phyloP scores from a whole-genome alignment of 164 flowering plant species.

The Sextonia rubra region DNA sequence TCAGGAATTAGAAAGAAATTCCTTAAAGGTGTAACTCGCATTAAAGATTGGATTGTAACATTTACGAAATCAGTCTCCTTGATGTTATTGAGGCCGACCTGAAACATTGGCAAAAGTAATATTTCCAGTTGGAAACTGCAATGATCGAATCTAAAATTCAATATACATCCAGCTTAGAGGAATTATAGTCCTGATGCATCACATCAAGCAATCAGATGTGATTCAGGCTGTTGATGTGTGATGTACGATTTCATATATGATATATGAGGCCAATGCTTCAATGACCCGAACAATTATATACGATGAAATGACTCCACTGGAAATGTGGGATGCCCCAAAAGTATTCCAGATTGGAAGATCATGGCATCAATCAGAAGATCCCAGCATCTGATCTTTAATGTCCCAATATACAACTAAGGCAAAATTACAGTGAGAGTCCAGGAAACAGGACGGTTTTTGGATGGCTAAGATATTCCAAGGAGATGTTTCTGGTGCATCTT shows the following conservation, averaged over 20 bases:
- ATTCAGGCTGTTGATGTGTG: no score
- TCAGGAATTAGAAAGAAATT: constrained; percentile 94
- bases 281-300: neutral
- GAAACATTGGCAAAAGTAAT: constrained; percentile 13
- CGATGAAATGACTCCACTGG: neutral
- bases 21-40: constrained; percentile 95
- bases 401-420: neutral
- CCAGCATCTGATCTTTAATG: neutral
- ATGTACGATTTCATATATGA: neutral
- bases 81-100: constrained; percentile 95
- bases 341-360: neutral
- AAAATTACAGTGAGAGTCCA: neutral
- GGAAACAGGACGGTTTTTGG: neutral
- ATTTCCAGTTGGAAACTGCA: neutral
- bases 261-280: neutral
- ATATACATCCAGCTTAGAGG: neutral
- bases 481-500: neutral
- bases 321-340: neutral
- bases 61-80: constrained; percentile 95
- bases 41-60: constrained; percentile 90
- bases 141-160: neutral
- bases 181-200: neutral
- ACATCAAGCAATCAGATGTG: neutral
- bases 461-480: neutral
- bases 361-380: neutral